phyloP scores from a whole-genome alignment of 495 filamentous ascomycete genomes.

The Podospora fimiseda region DNA sequence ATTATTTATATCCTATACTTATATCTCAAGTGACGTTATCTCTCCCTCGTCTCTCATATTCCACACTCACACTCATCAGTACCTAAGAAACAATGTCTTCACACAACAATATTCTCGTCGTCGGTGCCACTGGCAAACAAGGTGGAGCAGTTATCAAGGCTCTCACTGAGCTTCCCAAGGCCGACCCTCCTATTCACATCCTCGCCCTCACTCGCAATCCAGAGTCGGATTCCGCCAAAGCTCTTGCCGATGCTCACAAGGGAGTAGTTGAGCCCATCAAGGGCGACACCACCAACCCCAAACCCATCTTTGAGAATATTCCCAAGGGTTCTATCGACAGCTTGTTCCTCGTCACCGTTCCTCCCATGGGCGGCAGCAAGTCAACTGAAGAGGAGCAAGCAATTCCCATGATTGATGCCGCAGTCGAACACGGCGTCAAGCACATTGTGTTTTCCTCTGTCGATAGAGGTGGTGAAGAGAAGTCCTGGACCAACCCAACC shows the following conservation, averaged over 20 bases:
- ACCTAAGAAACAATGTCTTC: background rate
- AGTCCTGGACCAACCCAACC: constrained; percentile 50
- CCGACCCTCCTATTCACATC: constrained; percentile 46
- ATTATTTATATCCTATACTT: background rate
- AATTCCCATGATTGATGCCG: constrained; percentile 53
- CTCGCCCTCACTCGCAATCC: constrained; percentile 64
- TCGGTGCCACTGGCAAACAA: constrained; percentile 69
- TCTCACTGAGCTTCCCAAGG: constrained; percentile 38
- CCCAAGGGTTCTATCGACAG: constrained; percentile 35
- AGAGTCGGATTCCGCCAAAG: constrained; percentile 45
- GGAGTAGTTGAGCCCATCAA: constrained; percentile 46
- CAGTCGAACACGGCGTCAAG: constrained; percentile 38
- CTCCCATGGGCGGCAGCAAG: constrained; percentile 19
- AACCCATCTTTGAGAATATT: constrained; percentile 46
- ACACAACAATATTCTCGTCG: constrained; percentile 36
- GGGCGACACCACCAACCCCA: constrained; percentile 49
- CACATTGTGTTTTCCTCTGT: constrained; percentile 63
- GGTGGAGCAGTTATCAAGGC: constrained; percentile 56
- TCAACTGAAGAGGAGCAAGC: constrained; percentile 53
- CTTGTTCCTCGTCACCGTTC: constrained; percentile 47
- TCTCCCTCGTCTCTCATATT: background rate
- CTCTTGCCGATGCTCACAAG: constrained; percentile 33
- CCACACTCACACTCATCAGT: background rate
- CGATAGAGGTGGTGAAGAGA: constrained; percentile 56
- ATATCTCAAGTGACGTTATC: too few relatives aligned